Evolutionary conservation across 2,329 filamentous ascomycete species (phyloP).

Genomic region (Alternaria conjuncta): DNA sequence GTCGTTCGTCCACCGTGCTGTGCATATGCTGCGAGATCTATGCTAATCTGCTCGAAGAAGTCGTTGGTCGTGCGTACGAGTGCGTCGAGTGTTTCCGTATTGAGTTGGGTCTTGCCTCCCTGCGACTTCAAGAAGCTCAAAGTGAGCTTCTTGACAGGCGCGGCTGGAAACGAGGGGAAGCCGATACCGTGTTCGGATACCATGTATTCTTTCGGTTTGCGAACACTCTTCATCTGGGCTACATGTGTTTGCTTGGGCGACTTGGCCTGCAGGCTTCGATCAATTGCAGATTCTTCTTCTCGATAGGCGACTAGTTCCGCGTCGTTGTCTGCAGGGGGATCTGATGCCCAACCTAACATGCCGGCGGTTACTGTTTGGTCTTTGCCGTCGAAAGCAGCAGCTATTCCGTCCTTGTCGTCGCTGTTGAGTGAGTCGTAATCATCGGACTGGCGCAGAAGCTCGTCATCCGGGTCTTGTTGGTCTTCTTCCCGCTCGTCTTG

Average conservation of each 20-base stretch:
- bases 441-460: constrained; percentile 27
- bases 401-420: constrained; percentile 24
- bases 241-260: constrained; percentile 26
- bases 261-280: constrained; percentile 41
- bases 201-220: constrained; percentile 59
- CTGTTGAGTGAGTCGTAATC: constrained; percentile 32
- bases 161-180: constrained; percentile 75
- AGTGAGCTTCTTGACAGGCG: constrained; percentile 74
- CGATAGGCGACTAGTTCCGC: constrained; percentile 42
- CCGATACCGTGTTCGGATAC: constrained; percentile 74
- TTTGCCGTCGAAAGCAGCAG: constrained; percentile 35
- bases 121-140: constrained; percentile 73
- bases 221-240: constrained; percentile 27
- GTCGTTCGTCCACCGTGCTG: constrained; percentile 82
- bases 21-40: constrained; percentile 80
- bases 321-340: constrained; percentile 32
- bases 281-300: constrained; percentile 43
- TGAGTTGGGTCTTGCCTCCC: constrained; percentile 72
- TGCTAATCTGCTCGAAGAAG: constrained; percentile 88
- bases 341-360: constrained; percentile 42
- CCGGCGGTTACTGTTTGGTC: constrained; percentile 22
- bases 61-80: constrained; percentile 84
- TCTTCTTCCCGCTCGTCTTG: constrained; percentile 11
- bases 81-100: constrained; percentile 73
- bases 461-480: constrained; percentile 7